Evolutionary conservation across 2,329 filamentous ascomycete species (phyloP).

Genomic region (Arthrobotrys sphaeroides): DNA sequence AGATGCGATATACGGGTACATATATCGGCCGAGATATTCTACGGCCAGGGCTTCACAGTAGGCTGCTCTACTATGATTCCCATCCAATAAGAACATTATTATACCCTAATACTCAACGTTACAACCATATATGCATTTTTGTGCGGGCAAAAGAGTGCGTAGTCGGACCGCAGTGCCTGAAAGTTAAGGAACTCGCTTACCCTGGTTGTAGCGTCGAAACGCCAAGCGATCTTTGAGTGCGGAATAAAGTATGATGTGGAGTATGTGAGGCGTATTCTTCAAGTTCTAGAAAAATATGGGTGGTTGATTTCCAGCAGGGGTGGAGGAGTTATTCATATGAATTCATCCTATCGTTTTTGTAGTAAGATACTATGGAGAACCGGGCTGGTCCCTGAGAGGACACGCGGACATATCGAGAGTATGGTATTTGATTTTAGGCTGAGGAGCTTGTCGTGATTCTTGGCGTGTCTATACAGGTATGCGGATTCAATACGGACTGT

Average conservation of each 20-base stretch:
- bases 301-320: not conserved
- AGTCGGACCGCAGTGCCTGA: slow-evolving; percentile 28
- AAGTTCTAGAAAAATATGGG: slow-evolving; percentile 24
- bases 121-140: too few relatives aligned
- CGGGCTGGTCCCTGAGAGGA: slow-evolving; percentile 8
- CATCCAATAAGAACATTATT: too few relatives aligned
- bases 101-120: not conserved
- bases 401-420: slow-evolving; percentile 10
- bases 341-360: slow-evolving; percentile 30
- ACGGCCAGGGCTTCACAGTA: not conserved
- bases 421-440: slow-evolving; percentile 23
- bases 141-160: too few relatives aligned
- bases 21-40: not conserved
- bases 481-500: not conserved
- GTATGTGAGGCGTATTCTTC: too few relatives aligned
- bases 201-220: slow-evolving; percentile 16
- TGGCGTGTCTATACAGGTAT: slow-evolving; percentile 17
- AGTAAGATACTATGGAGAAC: not conserved
- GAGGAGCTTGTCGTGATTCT: slow-evolving; percentile 20
- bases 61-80: too few relatives aligned
- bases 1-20: not conserved
- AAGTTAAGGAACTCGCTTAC: slow-evolving; percentile 25
- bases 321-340: not conserved
- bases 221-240: too few relatives aligned
- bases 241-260: too few relatives aligned